Evolutionary conservation across 768 basidiomycete species (phyloP), one percentile per base, ranked within the genome.

Genomic region (Mrakia hoshinonis): DNA sequence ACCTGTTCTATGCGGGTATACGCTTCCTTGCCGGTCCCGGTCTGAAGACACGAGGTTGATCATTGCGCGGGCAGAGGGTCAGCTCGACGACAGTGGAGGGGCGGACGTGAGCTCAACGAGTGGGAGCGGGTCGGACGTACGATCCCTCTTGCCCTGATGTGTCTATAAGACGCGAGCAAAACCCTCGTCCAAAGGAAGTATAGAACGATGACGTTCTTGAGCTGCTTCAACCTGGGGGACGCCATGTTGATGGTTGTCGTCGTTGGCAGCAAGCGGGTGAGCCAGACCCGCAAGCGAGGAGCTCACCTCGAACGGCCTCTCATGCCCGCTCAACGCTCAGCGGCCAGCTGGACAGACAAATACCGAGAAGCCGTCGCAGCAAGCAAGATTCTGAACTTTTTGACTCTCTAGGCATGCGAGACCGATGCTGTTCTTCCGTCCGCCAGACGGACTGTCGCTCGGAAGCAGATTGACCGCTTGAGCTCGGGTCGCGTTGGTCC

Each of bases 91-190:
- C n/a, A 38, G 36, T 20, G 20, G 39, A 61, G n/a, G 36, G 61
- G 24, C 9, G 4, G 4, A 47, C 15, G 24, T 10, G 67, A 54
- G n/a, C 34, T 58, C 36, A 29, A n/a, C 12, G 15, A 29, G 4
- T 7, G 38, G 46, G 52, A 43, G 3, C 4, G 54, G 20, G 4
- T 11, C n/a, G 20, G 64, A 67, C 66, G 20, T 9, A 73, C 72
- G 49, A 87, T 63, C 0, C 89, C 89, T 47, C 87, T 82, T 0
- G 87, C 89, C 6, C 85, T 82, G 22, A 89, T 75, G 78, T 89
- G 88, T 20, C 87, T 83, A 58, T 85, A 82, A 5, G 81, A 79
- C 76, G 85, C 86, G 68, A 87, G 74, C 11, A 67, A 12, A 9
- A 72, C 55, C 1, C 54, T 31, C 4, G 61, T 64, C 49, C 54